Base-by-base conservation (phyloP, 768 basidiomycete species). In the Myochromella boudieri region DNA sequence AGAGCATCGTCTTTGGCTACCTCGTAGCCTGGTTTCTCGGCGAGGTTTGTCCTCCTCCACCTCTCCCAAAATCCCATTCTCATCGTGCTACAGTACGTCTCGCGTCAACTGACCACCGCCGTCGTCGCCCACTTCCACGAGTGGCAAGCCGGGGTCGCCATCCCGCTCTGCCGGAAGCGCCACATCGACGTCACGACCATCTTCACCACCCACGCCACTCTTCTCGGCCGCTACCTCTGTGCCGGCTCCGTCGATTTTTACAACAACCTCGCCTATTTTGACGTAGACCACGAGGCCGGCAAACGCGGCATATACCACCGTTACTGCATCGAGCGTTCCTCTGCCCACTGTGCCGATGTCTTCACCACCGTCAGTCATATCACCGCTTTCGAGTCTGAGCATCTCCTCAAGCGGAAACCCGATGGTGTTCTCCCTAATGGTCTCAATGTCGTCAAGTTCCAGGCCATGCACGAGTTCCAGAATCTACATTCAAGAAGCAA, bases 11-110 rank as follows among this genome's bases (percentile, higher is more conserved):
- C 44, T 95, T 98, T 69, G 95, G 95, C 11, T 99, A 99, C 67
- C 84, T 99, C 53, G 90, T 95, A 42, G 94, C 95, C 5, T 99
- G 97, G 95, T 98, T 99, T 76, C 78, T 99, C n/a, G 95, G 95
- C 58, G 95, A 99, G 75, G 93, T 92, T 49, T 53, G 86, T 69
- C 46, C 18, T 21, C 20, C 53, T 55, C 44, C 42, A 25, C 17
- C 37, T 37, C 14, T 48, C 54, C 27, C 44, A 26, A 24, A 26
- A 41, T 22, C 36, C 34, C 44, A 46, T 27, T 36, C 7, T 27
- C 41, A 29, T 56, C 45, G 14, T 36, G 31, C 27, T 41, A n/a
- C 17, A 93, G 90, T 94, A 91, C 60, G 84, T 91, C 31, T 61
- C 87, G 21, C 83, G 82, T 33, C 91, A 97, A 63, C 77, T 87